These are phyloP conservation scores for Schizosaccharomyces octosporus DNA, from an alignment of 805 yeast genomes.

Conservation along the genomic window DNA sequence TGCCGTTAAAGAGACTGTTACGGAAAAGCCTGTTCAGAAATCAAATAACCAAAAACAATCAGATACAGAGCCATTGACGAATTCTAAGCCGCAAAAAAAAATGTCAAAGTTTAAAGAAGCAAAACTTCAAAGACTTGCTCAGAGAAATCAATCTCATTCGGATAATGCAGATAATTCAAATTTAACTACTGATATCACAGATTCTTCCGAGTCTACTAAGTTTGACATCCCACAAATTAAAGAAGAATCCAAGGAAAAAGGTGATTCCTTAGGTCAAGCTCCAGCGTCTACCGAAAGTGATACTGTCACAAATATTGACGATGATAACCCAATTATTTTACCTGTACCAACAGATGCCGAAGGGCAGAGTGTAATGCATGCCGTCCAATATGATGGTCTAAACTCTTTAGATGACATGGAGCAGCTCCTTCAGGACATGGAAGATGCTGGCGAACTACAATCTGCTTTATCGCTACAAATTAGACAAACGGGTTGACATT, in stretches of 20 bases:
- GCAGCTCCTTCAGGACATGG: background rate
- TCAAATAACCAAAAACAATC: no score
- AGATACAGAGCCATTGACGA: background rate
- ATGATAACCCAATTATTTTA: background rate
- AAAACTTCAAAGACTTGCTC: background rate
- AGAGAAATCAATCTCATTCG: background rate
- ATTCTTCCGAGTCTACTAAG: background rate
- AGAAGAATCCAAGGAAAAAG: background rate
- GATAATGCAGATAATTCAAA: background rate
- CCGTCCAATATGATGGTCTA: background rate
- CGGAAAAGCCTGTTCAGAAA: no score
- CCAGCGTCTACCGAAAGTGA: no score
- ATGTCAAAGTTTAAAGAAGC: background rate
- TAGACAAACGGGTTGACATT: no score
- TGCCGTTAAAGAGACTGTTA: no score
- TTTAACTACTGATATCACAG: background rate
- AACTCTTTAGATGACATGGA: background rate
- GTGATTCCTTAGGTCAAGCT: no score
- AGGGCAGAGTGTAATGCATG: background rate
- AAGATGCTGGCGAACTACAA: background rate
- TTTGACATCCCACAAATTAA: background rate
- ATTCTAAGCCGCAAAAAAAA: background rate
- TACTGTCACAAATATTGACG: no score
- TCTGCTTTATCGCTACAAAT: no score
- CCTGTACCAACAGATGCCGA: background rate